Percentiles rank a stretch among this genome's conserved stretches.
Evolutionary conservation across 1,284 basidiomycete species (phyloP).

Genomic region (Puccinia coronata): DNA sequence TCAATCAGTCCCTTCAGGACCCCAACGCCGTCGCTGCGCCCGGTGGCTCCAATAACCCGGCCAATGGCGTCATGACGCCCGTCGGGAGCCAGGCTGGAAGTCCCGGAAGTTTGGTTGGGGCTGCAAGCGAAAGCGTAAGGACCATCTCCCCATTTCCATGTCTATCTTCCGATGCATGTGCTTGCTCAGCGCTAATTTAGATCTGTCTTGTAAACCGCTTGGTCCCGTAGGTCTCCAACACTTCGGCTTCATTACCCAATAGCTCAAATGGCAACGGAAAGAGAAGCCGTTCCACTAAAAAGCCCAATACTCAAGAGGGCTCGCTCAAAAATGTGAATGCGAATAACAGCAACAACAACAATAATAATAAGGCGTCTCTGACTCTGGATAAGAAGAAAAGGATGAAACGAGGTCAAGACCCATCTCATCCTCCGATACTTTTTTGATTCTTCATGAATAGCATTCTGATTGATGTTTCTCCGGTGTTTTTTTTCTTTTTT

Average conservation of each 20-base stretch:
- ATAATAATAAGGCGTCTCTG: not conserved
- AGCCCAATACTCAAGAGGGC: slow-evolving; percentile 8
- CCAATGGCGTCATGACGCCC: slow-evolving; percentile 15
- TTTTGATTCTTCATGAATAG: not conserved
- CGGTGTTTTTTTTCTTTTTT: not conserved
- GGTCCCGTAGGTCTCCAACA: not conserved
- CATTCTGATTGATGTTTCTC: not conserved
- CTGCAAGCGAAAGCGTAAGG: slow-evolving; percentile 41
- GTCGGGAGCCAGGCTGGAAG: slow-evolving; percentile 40
- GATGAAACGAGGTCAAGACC: slow-evolving; percentile 28
- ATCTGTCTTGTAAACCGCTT: not conserved
- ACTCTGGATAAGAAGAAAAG: slow-evolving; percentile 41
- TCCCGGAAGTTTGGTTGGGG: slow-evolving; percentile 45
- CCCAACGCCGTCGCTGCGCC: not conserved
- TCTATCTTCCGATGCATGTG: no score
- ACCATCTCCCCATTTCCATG: no score
- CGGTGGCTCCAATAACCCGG: not conserved
- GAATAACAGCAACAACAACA: not conserved
- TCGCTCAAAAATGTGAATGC: not conserved
- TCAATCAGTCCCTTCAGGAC: slow-evolving; percentile 13
- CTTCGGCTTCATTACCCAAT: slow-evolving; percentile 15
- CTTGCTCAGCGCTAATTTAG: no score
- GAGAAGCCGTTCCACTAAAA: slow-evolving; percentile 11
- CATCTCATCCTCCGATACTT: not conserved
- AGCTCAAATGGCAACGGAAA: slow-evolving; percentile 26